Percentiles rank a stretch among this genome's conserved stretches.
phyloP scores from a whole-genome alignment of 106 monocot genomes.

The Amphibolis antarctica region DNA sequence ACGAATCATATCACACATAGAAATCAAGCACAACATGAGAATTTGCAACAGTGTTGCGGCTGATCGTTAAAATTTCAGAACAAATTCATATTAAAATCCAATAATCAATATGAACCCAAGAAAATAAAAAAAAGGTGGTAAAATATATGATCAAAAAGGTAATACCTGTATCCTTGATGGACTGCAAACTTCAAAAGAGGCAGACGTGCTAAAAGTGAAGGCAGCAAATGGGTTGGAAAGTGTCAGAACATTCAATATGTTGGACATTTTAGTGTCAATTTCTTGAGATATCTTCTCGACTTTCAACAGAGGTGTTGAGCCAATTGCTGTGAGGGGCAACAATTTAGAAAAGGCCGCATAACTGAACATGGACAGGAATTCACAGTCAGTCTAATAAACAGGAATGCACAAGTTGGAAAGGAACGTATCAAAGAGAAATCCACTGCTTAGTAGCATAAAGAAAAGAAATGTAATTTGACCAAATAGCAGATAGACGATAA shows the following conservation, averaged over 20 bases:
- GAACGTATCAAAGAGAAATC: too few species aligned
- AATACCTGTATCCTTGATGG: slow-evolving; percentile 75
- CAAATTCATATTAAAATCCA: too few species aligned
- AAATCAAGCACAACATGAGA: too few species aligned
- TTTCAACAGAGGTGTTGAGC: slow-evolving; percentile 48
- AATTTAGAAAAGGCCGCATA: slow-evolving; percentile 88
- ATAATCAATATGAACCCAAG: too few species aligned
- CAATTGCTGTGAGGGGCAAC: slow-evolving; percentile 56
- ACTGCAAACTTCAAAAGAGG: slow-evolving; percentile 80
- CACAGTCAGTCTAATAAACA: neutral
- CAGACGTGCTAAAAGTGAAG: slow-evolving; percentile 67
- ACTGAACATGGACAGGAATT: slow-evolving; percentile 25
- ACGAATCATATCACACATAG: too few species aligned
- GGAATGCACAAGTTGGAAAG: neutral
- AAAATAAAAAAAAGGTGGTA: too few species aligned
- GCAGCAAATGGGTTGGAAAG: slow-evolving; percentile 52
- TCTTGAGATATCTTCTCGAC: slow-evolving; percentile 74
- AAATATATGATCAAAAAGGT: neutral
- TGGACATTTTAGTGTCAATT: slow-evolving; percentile 43
- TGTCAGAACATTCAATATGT: slow-evolving; percentile 48
- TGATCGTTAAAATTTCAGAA: too few species aligned
- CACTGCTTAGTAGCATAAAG: too few species aligned
- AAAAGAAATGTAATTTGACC: too few species aligned
- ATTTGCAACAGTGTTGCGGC: too few species aligned
- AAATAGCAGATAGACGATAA: too few species aligned